Percentiles rank a stretch among this genome's conserved stretches.
phyloP scores from a whole-genome alignment of 768 basidiomycete species.

The Leccinum fibrillosum region DNA sequence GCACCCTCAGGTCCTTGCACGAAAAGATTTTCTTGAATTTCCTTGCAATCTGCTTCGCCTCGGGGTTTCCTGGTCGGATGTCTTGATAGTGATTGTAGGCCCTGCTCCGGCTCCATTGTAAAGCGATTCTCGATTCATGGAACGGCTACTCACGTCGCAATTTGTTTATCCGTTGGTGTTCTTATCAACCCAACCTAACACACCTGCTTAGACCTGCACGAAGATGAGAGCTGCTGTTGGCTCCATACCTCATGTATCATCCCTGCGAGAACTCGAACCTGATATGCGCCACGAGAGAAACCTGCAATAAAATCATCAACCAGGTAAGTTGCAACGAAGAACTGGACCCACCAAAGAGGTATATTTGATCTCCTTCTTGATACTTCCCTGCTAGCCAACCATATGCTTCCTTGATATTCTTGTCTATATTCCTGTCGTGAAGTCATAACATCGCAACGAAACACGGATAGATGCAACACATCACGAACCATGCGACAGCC shows the following conservation, averaged over 20 bases:
- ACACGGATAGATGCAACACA: background rate
- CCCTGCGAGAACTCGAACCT: background rate
- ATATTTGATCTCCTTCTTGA: background rate
- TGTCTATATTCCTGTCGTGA: background rate
- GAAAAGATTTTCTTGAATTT: background rate
- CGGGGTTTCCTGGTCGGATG: background rate
- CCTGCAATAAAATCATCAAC: background rate
- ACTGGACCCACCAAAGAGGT: background rate
- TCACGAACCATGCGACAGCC: background rate
- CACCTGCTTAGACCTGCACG: background rate
- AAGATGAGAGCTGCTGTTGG: background rate
- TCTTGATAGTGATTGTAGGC: background rate
- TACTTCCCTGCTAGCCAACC: background rate
- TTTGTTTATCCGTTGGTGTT: background rate
- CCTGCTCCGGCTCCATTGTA: background rate
- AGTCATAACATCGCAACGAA: background rate
- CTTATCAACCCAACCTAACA: background rate
- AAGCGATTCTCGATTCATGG: background rate
- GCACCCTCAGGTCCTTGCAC: background rate
- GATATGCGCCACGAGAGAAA: background rate
- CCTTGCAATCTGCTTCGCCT: background rate
- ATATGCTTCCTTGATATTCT: background rate
- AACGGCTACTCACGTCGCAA: background rate
- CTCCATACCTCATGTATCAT: background rate
- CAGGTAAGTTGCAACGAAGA: background rate